Evolutionary conservation across 257 asterid genomes (phyloP), one percentile per base, ranked within the genome.

Genomic region (Nyctanthes arbortristis): DNA sequence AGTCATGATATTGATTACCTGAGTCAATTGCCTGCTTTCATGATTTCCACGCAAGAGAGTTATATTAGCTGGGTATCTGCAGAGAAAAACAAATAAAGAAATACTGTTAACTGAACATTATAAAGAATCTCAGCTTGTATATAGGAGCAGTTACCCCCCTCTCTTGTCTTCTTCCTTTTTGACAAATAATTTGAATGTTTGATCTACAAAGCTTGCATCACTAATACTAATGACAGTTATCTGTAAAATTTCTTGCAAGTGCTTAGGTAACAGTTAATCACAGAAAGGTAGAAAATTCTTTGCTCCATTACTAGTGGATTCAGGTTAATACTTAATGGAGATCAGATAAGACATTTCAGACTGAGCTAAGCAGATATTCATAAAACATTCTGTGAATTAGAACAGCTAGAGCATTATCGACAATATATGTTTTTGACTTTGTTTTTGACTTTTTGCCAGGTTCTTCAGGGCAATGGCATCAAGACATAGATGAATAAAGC

Each of bases 31-130:
- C 81, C 97, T 79, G 90, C 99, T 93, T 73, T 93, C 99, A 68
- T 93, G 99, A 81, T 93, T 93, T 69, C 99, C 99, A 59, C 97
- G 99, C 32, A 93, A 87, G 66, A 93, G 91, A 63, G 99, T 93
- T 68, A 93, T 91, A 81, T 87, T 86, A 70, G 99, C 96, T 65
- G 99, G 97, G 67, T 86, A 85, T 85, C 99, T 93, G 72, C 25
- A 80, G 73, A 27, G 70, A 70, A 49, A 78, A 35, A 63, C 30
- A 77, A 70, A 65, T 70, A 12, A 73, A 4, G 61, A 40, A 11
- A 69, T 61, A 61, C 57, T 30, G 65, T 49, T 35, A 77, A 31
- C 34, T 54, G 65, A 25, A 66, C 71, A 47, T 61, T 30, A 24
- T 11, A 74, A 69, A 64, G 59, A 52, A 24, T 11, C 59, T 52